phyloP scores from a whole-genome alignment of 768 basidiomycete genomes.

The Leccinum aurantiacum region DNA sequence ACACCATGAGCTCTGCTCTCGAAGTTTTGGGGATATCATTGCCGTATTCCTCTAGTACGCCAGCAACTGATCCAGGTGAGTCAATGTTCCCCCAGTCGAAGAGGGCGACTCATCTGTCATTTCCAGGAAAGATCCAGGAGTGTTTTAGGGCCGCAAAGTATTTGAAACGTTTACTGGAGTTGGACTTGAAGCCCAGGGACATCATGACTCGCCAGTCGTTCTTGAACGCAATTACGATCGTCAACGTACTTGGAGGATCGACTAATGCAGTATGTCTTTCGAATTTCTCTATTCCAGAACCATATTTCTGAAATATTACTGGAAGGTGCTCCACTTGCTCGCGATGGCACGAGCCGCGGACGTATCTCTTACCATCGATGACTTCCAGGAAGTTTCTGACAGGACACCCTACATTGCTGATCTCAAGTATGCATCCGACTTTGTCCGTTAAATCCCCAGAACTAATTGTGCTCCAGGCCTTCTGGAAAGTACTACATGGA shows the following conservation, averaged over 20 bases:
- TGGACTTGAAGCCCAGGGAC: slow-evolving; percentile 81
- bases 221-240: slow-evolving; percentile 79
- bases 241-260: slow-evolving; percentile 81
- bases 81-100: background rate
- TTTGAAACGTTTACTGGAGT: slow-evolving; percentile 68
- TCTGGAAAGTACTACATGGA: slow-evolving; percentile 90
- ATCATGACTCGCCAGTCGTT: slow-evolving; percentile 71
- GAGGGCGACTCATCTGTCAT: slow-evolving; percentile 1
- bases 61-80: slow-evolving; percentile 68
- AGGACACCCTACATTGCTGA: slow-evolving; percentile 85
- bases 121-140: slow-evolving; percentile 75
- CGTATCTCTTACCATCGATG: slow-evolving; percentile 72
- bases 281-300: background rate
- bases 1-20: slow-evolving; percentile 84
- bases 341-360: slow-evolving; percentile 86
- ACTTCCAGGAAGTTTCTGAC: slow-evolving; percentile 80
- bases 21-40: slow-evolving; percentile 86
- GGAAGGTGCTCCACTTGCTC: slow-evolving; percentile 75
- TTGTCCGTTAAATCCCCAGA: background rate
- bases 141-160: slow-evolving; percentile 77
- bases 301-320: slow-evolving; percentile 6
- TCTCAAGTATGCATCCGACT: slow-evolving; percentile 52
- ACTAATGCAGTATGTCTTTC: slow-evolving; percentile 70
- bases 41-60: slow-evolving; percentile 74
- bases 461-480: slow-evolving; percentile 45